Percentiles rank a stretch among this genome's conserved stretches.
Conservation (phyloP, 2,329 filamentous ascomycete genomes). For the Fusarium papillatum region DNA sequence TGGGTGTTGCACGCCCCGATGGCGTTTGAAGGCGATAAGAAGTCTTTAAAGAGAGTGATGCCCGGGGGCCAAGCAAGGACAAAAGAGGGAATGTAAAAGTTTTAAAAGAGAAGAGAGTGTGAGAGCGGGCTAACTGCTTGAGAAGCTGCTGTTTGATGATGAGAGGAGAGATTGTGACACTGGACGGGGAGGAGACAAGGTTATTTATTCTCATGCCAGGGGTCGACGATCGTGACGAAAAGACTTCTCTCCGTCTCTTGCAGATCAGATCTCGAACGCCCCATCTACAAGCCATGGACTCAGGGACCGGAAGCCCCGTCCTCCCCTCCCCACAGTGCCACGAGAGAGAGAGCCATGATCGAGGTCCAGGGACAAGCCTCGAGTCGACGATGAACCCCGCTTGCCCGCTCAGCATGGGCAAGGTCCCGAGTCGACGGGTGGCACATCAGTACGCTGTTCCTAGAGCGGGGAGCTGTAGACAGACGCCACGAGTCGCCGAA, state of each 20-base stretch:
- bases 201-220: constrained; percentile 39
- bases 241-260: neutral
- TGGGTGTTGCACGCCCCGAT: constrained; percentile 13
- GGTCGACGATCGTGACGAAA: neutral
- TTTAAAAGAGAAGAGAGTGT: constrained; percentile 32
- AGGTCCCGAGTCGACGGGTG: neutral
- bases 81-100: constrained; percentile 21
- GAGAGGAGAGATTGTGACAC: constrained; percentile 1
- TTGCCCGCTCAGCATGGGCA: neutral
- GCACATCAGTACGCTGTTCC: constrained; percentile 7
- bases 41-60: constrained; percentile 41
- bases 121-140: constrained; percentile 36
- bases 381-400: constrained; percentile 1
- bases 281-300: constrained; percentile 2
- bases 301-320: constrained; percentile 35
- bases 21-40: constrained; percentile 24
- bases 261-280: constrained; percentile 12
- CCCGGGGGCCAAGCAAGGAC: constrained; percentile 14
- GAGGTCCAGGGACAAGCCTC: constrained; percentile 10
- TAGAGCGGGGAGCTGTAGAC: constrained; percentile 25
- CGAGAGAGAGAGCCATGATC: neutral
- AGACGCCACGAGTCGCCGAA: constrained; percentile 35
- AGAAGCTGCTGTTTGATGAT: constrained; percentile 40
- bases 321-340: constrained; percentile 23
- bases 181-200: constrained; percentile 20